Evolutionary conservation across 805 yeast genomes (phyloP), one percentile per base, ranked within the genome.

Genomic region (Candida rishiriensis): DNA sequence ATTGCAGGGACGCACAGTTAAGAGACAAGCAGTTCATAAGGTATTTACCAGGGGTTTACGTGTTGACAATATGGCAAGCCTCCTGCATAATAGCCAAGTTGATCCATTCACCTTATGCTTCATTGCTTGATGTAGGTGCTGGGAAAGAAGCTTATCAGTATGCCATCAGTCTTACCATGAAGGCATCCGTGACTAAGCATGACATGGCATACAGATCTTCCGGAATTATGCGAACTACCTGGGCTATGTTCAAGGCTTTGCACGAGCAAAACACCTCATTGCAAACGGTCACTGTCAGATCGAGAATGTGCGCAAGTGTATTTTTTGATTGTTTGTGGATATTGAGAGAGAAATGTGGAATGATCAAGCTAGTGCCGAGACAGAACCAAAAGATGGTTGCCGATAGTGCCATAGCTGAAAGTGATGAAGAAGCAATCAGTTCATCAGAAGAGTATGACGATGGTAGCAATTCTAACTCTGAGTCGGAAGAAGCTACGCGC

Each of bases 191-290:
- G 28, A 70, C 88, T 54, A 88, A 88, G 55, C 93, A 90, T 65
- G 99, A 91, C 59, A 82, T 93, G 73, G 88, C 97, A 0, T 88
- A 87, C 61, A 76, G 98, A 52, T 86, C 96, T 0, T 82, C 95
- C 38, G 97, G 96, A 9, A 88, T 93, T 47, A 88, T 93, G 93
- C 78, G 85, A 56, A 89, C 89, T 58, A 83, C 89, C 71, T 91
- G 99, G 99, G 87, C 85, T 47, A 71, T 89, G 47, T 86, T 86
- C 63, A 77, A 83, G 40, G 74, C 83, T 4, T 68, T 89, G 53
- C 78, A 81, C 50, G 82, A 78, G 35, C 78, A 76, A 49, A 64
- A 57, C 31, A 63, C 63, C n/a, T 52, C 60, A 44, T 63, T 65
- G 10, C 61, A 62, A 13, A 66, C 69, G 34, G 80, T 86, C 3